phyloP scores from a whole-genome alignment of 1,139 yeast genomes.

The Hansenula lynferdii region DNA sequence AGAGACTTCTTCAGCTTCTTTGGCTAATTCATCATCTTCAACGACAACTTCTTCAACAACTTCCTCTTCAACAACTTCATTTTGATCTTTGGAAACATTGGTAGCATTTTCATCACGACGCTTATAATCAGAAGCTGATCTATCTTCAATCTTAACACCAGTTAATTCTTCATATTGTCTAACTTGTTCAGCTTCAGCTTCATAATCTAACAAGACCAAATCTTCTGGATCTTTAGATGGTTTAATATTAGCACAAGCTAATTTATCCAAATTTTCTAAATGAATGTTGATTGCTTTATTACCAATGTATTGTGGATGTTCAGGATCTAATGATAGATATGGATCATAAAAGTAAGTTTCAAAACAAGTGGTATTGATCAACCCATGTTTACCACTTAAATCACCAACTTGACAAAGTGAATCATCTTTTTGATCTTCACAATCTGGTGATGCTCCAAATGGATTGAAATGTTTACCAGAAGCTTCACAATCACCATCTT shows the following conservation, averaged over 20 bases:
- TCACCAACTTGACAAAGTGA: constrained; percentile 56
- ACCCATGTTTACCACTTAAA: constrained; percentile 60
- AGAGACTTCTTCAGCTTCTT: not conserved
- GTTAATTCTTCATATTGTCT: constrained; percentile 21
- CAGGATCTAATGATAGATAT: constrained; percentile 44
- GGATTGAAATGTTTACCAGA: constrained; percentile 54
- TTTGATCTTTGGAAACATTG: constrained; percentile 4
- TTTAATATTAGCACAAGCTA: constrained; percentile 55
- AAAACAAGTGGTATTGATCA: constrained; percentile 50
- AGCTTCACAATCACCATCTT: constrained; percentile 39
- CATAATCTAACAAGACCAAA: constrained; percentile 19
- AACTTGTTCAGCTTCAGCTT: constrained; percentile 23
- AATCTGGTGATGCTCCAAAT: constrained; percentile 39
- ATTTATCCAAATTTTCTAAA: constrained; percentile 40
- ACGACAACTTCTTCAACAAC: constrained; percentile 4
- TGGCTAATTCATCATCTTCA: constrained; percentile 2
- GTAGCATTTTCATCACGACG: constrained; percentile 7
- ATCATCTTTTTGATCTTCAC: constrained; percentile 43
- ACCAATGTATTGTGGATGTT: constrained; percentile 43
- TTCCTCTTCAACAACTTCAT: constrained; percentile 6
- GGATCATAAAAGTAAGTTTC: constrained; percentile 50
- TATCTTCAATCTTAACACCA: constrained; percentile 16
- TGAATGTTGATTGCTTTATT: constrained; percentile 52
- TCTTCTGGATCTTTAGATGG: constrained; percentile 24
- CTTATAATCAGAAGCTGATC: constrained; percentile 2